These are phyloP conservation scores for Trichoderma pleuroti DNA, from an alignment of 2,329 filamentous ascomycete species.

Conservation along the genomic window DNA sequence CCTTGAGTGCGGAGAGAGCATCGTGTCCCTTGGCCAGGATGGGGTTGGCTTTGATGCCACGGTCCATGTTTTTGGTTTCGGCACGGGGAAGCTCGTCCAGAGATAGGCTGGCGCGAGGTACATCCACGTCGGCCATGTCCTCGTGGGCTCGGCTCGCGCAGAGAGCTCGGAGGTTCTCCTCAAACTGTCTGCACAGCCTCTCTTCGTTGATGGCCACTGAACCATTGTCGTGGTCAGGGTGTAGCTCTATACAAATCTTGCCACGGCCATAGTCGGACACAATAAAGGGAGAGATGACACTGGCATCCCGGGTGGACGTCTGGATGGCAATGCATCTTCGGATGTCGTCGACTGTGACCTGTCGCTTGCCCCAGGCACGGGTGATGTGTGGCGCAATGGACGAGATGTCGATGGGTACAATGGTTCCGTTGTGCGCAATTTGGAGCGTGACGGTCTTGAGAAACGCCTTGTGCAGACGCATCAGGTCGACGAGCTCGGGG, in stretches of 20 bases:
- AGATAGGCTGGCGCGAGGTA: slow-evolving; percentile 54
- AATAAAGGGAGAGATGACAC: slow-evolving; percentile 38
- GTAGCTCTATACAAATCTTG: slow-evolving; percentile 58
- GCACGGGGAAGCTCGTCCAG: slow-evolving; percentile 43
- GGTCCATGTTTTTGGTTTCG: slow-evolving; percentile 33
- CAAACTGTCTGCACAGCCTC: slow-evolving; percentile 53
- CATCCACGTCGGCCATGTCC: slow-evolving; percentile 32
- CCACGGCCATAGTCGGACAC: slow-evolving; percentile 51
- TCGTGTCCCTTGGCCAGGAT: slow-evolving; percentile 64
- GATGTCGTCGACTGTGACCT: slow-evolving; percentile 62
- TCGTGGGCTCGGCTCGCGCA: slow-evolving; percentile 39
- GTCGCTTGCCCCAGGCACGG: slow-evolving; percentile 68
- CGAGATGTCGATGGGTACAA: slow-evolving; percentile 60
- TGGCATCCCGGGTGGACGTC: slow-evolving; percentile 31
- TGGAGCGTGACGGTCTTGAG: slow-evolving; percentile 66
- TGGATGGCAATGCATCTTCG: slow-evolving; percentile 65
- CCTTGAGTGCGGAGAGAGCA: slow-evolving; percentile 66
- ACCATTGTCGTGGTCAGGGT: slow-evolving; percentile 30
- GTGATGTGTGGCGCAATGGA: slow-evolving; percentile 60
- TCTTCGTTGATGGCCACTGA: slow-evolving; percentile 46
- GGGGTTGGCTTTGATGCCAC: slow-evolving; percentile 46
- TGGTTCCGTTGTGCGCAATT: slow-evolving; percentile 63
- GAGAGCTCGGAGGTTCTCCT: slow-evolving; percentile 45
- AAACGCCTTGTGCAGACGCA: slow-evolving; percentile 63
- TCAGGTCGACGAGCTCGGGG: slow-evolving; percentile 54